phyloP scores from a whole-genome alignment of 2,329 filamentous ascomycete genomes.

The Chaetomium globosum region DNA sequence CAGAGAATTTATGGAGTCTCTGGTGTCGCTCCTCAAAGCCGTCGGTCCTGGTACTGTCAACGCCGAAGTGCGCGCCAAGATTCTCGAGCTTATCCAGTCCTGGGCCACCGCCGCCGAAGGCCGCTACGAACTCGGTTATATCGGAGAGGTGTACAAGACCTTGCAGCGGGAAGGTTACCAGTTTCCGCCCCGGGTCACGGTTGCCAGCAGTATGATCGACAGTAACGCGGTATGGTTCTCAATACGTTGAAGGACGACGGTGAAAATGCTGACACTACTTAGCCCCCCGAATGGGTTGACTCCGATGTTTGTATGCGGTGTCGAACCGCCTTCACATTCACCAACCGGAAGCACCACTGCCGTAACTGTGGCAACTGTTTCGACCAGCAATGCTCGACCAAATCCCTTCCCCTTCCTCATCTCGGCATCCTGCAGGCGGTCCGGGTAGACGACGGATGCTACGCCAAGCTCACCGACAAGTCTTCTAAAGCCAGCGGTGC shows the following conservation, averaged over 20 bases:
- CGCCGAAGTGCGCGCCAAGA: constrained; percentile 82
- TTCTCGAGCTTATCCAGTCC: constrained; percentile 87
- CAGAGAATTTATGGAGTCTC: constrained; percentile 96
- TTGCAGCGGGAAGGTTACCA: constrained; percentile 83
- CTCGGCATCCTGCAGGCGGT: constrained; percentile 90
- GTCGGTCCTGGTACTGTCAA: constrained; percentile 75
- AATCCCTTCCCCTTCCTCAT: constrained; percentile 84
- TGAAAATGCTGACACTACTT: constrained; percentile 24
- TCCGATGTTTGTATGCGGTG: constrained; percentile 99
- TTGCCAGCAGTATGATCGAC: constrained; percentile 97
- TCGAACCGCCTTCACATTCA: constrained; percentile 92
- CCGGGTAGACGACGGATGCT: constrained; percentile 93
- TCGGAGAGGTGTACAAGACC: constrained; percentile 81
- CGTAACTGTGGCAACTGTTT: constrained; percentile 98
- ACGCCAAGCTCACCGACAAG: constrained; percentile 83
- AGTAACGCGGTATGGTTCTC: constrained; percentile 77
- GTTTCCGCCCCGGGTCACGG: constrained; percentile 83
- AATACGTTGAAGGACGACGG: background rate
- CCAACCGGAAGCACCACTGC: constrained; percentile 97
- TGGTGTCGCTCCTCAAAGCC: constrained; percentile 85
- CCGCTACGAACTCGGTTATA: constrained; percentile 79
- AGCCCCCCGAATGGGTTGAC: constrained; percentile 97
- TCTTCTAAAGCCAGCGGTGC: constrained; percentile 47
- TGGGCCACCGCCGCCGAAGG: constrained; percentile 91
- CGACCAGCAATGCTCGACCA: constrained; percentile 90